Base-by-base conservation (phyloP, 352 stramenopile species). In the Globisporangium barbulae region DNA sequence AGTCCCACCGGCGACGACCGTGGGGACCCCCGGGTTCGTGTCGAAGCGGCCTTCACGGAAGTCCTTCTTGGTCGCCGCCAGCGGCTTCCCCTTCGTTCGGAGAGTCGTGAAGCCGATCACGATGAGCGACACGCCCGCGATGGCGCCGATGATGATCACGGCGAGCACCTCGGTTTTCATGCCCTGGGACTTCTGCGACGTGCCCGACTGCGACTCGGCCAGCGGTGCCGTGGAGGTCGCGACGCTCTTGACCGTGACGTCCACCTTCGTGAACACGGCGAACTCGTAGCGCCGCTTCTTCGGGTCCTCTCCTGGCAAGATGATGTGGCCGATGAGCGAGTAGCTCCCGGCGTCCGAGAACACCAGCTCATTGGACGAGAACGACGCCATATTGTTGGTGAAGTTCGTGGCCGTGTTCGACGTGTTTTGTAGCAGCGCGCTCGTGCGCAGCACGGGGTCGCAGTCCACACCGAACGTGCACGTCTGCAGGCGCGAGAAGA, bases 61-160 rank as follows among this genome's bases (percentile, higher is more conserved):
- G 17, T 63, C 65, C 31, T 63, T 68, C 60, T 63, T 63, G 19
- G 60, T 68, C 17, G 60, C 53, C 19, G 37, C 31, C 22, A 71
- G 53, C 9, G 65, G 60, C 17, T 67, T 63, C 10, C 19, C 39
- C 50, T 81, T 87, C n/a, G 83, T 73, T 45, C 78, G 76, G 47
- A 88, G 59, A 21, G 82, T 89, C 10, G 79, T 75, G 61, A 90
- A 86, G 5, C 83, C 84, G 22, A 91, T 88, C 30, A 76, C 79
- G 6, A 76, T 65, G 54, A 91, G 68, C 25, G 80, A 83, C 45
- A 88, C 69, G 13, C 74, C 82, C 6, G 90, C 84, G 58, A 93
- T 88, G 17, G 80, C 80, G 22, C 76, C 75, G 35, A 93, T 87
- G 56, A 89, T 88, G 56, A 91, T 77, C 21, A 88, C 73, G 61